A percentile compares a stretch with the other conserved stretches of the same genome.
These are phyloP conservation scores for Elaeis guineensis DNA, from an alignment of 176 grass and related monocot species.

Conservation along the genomic window DNA sequence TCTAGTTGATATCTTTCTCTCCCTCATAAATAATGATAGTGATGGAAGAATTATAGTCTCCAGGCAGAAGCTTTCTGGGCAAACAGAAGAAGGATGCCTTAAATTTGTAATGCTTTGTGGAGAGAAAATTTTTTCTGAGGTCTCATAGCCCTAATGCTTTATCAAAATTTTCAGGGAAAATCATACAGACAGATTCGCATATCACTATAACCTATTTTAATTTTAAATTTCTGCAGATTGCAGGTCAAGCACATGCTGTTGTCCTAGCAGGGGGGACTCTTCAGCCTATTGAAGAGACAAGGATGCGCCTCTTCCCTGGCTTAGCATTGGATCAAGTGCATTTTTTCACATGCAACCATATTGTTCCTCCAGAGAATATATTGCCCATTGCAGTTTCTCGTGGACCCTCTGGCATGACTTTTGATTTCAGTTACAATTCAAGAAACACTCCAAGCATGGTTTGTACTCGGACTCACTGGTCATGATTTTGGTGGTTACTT, in stretches of 20 bases:
- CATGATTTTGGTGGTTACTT: background rate
- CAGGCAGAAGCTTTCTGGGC: constrained; percentile 31
- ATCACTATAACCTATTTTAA: too few relatives aligned
- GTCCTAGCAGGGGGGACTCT: constrained; percentile 83
- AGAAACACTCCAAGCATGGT: constrained; percentile 76
- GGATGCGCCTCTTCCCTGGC: constrained; percentile 62
- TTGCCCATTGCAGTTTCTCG: constrained; percentile 74
- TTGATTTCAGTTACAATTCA: constrained; percentile 95
- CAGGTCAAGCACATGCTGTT: constrained; percentile 52
- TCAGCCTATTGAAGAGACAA: constrained; percentile 96
- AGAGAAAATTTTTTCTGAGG: constrained; percentile 81
- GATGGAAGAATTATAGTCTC: constrained; percentile 80
- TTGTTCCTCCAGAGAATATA: constrained; percentile 84
- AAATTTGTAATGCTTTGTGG: constrained; percentile 96
- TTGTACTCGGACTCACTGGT: background rate
- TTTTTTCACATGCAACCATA: constrained; percentile 89
- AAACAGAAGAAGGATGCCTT: constrained; percentile 58
- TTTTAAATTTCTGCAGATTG: constrained; percentile 31
- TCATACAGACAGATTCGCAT: too few relatives aligned
- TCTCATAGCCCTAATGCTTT: constrained; percentile 1
- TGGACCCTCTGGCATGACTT: constrained; percentile 81
- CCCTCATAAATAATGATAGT: constrained; percentile 59
- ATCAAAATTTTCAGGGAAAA: background rate
- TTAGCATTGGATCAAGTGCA: constrained; percentile 38
- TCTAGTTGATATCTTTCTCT: constrained; percentile 52